Percentiles rank a stretch among this genome's conserved stretches.
phyloP scores from a whole-genome alignment of 768 basidiomycete genomes.

The Suillus bovinus region DNA sequence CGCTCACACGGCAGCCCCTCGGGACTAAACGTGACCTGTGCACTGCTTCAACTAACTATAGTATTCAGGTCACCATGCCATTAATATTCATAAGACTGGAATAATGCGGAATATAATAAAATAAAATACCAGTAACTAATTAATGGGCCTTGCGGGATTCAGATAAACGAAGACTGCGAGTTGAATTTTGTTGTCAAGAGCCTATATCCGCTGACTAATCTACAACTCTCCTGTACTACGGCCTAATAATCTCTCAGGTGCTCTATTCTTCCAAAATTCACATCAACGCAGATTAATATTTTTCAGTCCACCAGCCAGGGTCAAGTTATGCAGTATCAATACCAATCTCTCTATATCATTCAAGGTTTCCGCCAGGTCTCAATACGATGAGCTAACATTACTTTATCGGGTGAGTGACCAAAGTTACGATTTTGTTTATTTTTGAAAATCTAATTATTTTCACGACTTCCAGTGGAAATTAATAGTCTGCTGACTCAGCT shows the following conservation, averaged over 20 bases:
- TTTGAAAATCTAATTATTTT: not conserved
- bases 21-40: conserved; percentile 9
- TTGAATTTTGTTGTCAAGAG: no score
- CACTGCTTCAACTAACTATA: not conserved
- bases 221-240: no score
- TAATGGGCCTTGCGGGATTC: no score
- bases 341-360: not conserved
- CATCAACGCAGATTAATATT: not conserved
- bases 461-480: not conserved
- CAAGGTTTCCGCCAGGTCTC: no score
- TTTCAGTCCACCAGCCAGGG: not conserved
- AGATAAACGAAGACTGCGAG: no score
- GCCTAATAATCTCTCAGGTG: no score
- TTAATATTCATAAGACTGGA: not conserved
- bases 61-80: not conserved
- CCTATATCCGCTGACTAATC: no score
- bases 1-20: not conserved
- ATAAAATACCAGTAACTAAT: no score
- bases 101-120: not conserved
- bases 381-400: no score
- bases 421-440: no score
- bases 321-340: not conserved
- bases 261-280: no score
- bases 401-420: no score
- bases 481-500: not conserved